These are phyloP conservation scores for Triticum dicoccoides DNA, from an alignment of 176 grass and related monocot species.

Conservation along the genomic window DNA sequence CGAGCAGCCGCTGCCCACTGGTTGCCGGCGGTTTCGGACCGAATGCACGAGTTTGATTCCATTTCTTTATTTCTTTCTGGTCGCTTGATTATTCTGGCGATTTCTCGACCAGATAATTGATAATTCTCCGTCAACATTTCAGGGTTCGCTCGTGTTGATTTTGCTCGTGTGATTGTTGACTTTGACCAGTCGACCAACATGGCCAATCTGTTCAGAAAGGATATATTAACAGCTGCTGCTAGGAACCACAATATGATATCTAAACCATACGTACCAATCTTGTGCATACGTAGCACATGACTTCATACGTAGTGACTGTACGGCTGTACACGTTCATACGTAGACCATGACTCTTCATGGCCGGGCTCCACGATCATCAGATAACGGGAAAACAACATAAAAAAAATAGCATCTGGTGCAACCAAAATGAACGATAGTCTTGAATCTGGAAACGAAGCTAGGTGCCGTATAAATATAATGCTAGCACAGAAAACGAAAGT, in stretches of 20 bases:
- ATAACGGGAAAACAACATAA: too few relatives aligned
- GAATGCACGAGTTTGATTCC: not conserved
- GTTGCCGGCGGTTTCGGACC: slow-evolving; percentile 20
- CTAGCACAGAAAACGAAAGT: too few relatives aligned
- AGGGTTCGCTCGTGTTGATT: not conserved
- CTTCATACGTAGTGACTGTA: too few relatives aligned
- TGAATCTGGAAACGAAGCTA: too few relatives aligned
- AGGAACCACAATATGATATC: not conserved
- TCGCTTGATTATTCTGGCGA: not conserved
- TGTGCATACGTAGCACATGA: not conserved
- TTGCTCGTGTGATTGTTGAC: not conserved
- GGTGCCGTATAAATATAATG: too few relatives aligned
- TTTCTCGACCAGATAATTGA: not conserved
- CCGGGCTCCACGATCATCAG: too few relatives aligned
- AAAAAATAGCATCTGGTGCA: too few relatives aligned
- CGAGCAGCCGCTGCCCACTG: not conserved
- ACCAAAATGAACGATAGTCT: too few relatives aligned
- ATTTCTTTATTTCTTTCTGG: not conserved
- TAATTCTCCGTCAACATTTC: too few relatives aligned
- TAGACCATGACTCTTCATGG: too few relatives aligned
- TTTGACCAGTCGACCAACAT: slow-evolving; percentile 6
- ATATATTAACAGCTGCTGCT: not conserved
- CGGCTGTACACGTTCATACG: too few relatives aligned
- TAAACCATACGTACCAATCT: not conserved
- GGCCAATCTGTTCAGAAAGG: not conserved